These are phyloP conservation scores for Ceratobasidium sp. DNA, from an alignment of 1,284 basidiomycete species.

Conservation along the genomic window DNA sequence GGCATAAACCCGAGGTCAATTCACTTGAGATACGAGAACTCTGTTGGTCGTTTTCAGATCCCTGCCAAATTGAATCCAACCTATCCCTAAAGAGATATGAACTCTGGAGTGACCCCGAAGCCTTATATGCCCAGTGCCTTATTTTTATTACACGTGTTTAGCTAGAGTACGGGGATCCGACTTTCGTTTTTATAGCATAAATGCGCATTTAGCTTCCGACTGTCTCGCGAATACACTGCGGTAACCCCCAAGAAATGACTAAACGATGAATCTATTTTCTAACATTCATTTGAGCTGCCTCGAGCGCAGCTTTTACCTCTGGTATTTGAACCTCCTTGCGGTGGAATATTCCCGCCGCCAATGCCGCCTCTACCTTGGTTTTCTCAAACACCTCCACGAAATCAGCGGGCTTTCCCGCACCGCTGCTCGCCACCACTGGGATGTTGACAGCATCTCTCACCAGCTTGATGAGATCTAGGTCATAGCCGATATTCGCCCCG, in stretches of 20 bases:
- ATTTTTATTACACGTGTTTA: not conserved
- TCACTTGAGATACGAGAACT: too few species aligned
- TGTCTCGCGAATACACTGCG: not conserved
- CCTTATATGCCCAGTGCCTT: too few species aligned
- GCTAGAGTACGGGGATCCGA: not conserved
- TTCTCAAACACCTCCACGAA: slow-evolving; percentile 85
- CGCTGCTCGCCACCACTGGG: slow-evolving; percentile 94
- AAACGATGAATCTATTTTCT: not conserved
- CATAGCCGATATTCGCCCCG: slow-evolving; percentile 91
- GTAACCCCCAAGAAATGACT: not conserved
- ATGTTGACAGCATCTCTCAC: slow-evolving; percentile 81
- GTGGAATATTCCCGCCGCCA: slow-evolving; percentile 99
- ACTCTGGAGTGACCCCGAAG: too few species aligned
- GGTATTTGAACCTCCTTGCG: slow-evolving; percentile 78
- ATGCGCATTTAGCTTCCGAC: not conserved
- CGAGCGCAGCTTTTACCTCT: slow-evolving; percentile 65
- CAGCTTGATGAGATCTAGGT: slow-evolving; percentile 80
- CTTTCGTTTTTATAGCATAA: not conserved
- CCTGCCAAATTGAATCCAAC: too few species aligned
- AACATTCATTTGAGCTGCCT: slow-evolving; percentile 25
- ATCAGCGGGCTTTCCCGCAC: slow-evolving; percentile 82
- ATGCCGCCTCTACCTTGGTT: slow-evolving; percentile 86
- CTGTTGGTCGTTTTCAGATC: too few species aligned
- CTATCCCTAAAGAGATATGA: too few species aligned
- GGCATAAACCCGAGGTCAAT: too few species aligned